Evolutionary conservation across 129 eudicot species (phyloP), one percentile per base, ranked within the genome.

Genomic region (Mikania micrantha): DNA sequence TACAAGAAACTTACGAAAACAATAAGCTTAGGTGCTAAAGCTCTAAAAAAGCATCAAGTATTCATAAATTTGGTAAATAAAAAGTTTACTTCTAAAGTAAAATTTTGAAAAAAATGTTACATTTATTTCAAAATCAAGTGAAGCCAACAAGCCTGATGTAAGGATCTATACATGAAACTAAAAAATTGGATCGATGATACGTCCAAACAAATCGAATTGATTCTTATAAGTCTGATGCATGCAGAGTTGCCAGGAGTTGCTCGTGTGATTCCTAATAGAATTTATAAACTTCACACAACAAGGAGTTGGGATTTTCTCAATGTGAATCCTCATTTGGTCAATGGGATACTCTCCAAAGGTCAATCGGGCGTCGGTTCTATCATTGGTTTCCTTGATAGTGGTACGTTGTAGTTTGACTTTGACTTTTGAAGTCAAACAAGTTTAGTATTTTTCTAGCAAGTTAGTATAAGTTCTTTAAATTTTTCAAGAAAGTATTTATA

Each of bases 281-380:
- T 81, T 53, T 69, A 65, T 29, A 53, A 57, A 35, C 67, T 84
- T 66, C 90, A 84, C 45, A 84, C 90, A 16, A 84, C 90, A 25
- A 78, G 90, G 75, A 84, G 90, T 68, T 84, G 90, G 90, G 84
- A 84, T 76, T 84, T 77, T 73, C 78, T 81, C 57, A 60, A 65
- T 0, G 74, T 84, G 3, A 78, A 71, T 19, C 77, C 77, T 52
- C 69, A 36, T 25, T 11, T 70, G 56, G 57, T 35, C 24, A 44
- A 78, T 7, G 86, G 84, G 28, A 77, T 74, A 77, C 84, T 71
- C 12, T 45, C 76, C 25, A 75, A 57, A 47, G 62, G 71, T 41
- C 81, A 71, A 39, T 74, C 56, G 10, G 86, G 86, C 4, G 53
- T 29, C 11, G 86, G 84, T 10, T 53, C 84, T 15, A 68, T 84